phyloP scores from a whole-genome alignment of 805 yeast species.

The Ogataea dorogensis region DNA sequence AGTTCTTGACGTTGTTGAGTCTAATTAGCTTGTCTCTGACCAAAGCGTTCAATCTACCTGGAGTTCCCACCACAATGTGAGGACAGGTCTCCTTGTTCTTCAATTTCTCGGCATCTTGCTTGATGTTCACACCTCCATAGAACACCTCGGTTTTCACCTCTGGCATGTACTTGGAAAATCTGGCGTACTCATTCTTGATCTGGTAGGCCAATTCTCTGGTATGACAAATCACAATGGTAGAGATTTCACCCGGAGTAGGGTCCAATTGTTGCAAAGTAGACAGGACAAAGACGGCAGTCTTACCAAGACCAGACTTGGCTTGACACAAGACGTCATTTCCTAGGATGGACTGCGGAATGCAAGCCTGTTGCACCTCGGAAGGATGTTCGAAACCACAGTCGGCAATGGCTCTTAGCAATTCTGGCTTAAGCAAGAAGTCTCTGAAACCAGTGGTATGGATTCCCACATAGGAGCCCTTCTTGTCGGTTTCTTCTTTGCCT shows the following conservation, averaged over 20 bases:
- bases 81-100: constrained; percentile 93
- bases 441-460: constrained; percentile 98
- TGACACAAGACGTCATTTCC: constrained; percentile 98
- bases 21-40: constrained; percentile 89
- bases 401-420: constrained; percentile 93
- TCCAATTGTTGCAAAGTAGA: constrained; percentile 96
- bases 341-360: constrained; percentile 96
- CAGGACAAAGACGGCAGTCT: constrained; percentile 95
- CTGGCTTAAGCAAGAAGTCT: constrained; percentile 95
- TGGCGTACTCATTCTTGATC: constrained; percentile 93
- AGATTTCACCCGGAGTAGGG: constrained; percentile 95
- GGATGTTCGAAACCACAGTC: constrained; percentile 99
- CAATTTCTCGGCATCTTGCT: constrained; percentile 81
- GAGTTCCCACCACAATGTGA: constrained; percentile 95
- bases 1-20: constrained; percentile 85
- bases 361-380: constrained; percentile 97
- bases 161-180: constrained; percentile 98
- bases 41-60: constrained; percentile 94
- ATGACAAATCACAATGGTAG: constrained; percentile 93
- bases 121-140: constrained; percentile 91
- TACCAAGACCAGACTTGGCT: constrained; percentile 99
- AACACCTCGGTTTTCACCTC: constrained; percentile 95
- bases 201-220: constrained; percentile 99
- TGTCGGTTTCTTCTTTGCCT: constrained; percentile 61
- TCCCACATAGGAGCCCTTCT: constrained; percentile 97